Base-by-base conservation (phyloP, 2,329 filamentous ascomycete genomes). In the Xylaria digitata region DNA sequence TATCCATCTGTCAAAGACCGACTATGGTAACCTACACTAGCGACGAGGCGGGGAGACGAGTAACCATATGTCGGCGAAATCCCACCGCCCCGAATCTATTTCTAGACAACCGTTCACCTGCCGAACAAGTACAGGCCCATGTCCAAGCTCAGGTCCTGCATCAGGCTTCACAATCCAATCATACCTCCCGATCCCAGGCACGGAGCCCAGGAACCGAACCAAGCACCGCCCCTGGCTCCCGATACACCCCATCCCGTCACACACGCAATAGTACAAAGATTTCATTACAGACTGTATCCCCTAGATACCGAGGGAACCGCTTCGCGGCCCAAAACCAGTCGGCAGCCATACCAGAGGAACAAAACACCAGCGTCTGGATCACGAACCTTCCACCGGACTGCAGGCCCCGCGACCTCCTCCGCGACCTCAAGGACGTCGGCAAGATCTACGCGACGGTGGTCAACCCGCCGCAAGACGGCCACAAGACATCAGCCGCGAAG, bases 301-400 rank as follows among this genome's bases (percentile, higher is more conserved):
- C 17, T n/a, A 6, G 6, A 53, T 34, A 53, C 8, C 17, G 11
- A 19, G 30, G 49, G 8, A 53, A 53, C 17, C 30, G n/a, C 17
- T 32, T 17, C 9, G 34, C 49, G 34, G 30, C n/a, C 2, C 45
- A 48, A 11, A 23, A 48, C 19, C 45, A 21, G 23, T 4, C 8
- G 2, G 45, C 19, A 13, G 26, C 43, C 15, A 63, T 63, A 19
- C 15, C 45, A 4, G 19, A n/a, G 9, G 56, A 60, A 6, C 11
- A 49, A 3, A 55, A 17, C 37, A 64, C 61, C 21, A 60, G 56
- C n/a, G 55, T 64, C 19, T 69, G 63, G 67, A 63, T 66, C 54
- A 66, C 59, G 3, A 58, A 63, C n/a, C 52, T 69, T 1, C 67
- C 67, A 2, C 55, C 59, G 1, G 6, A 32, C 17, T 61, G 49